Evolutionary conservation across 2,329 filamentous ascomycete genomes (phyloP).

Genomic region (Exophiala aquamarina): DNA sequence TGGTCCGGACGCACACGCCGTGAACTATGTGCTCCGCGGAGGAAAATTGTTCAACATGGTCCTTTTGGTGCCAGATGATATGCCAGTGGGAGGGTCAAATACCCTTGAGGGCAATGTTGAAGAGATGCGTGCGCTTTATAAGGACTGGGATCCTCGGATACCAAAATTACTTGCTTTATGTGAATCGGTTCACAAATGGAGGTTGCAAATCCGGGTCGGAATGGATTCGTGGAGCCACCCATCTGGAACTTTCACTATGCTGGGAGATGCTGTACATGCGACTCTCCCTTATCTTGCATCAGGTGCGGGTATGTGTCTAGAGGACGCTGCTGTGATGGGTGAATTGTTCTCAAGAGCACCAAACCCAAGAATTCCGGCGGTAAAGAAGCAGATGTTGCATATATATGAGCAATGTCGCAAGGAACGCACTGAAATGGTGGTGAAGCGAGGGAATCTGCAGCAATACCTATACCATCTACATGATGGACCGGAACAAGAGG

Average conservation of each 20-base stretch:
- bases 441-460: conserved; percentile 60
- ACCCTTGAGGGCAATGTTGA: conserved; percentile 35
- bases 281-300: conserved; percentile 40
- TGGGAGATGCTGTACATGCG: conserved; percentile 47
- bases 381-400: conserved; percentile 22
- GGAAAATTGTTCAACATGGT: conserved; percentile 45
- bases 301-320: conserved; percentile 34
- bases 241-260: conserved; percentile 32
- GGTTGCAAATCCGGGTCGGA: conserved; percentile 41
- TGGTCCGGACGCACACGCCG: conserved; percentile 48
- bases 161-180: conserved; percentile 27
- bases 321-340: conserved; percentile 35
- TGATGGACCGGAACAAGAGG: conserved; percentile 57
- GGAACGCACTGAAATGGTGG: conserved; percentile 59
- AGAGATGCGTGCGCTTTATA: conserved; percentile 33
- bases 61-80: conserved; percentile 46
- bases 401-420: conserved; percentile 59
- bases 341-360: conserved; percentile 32
- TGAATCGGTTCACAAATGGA: conserved; percentile 27
- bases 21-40: conserved; percentile 48
- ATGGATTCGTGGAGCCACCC: conserved; percentile 22
- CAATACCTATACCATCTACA: conserved; percentile 63
- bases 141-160: conserved; percentile 34
- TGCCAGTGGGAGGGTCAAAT: conserved; percentile 30
- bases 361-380: conserved; percentile 28